Conservation (phyloP, 1,284 basidiomycete species). For the Cryptococcus amylolentus region DNA sequence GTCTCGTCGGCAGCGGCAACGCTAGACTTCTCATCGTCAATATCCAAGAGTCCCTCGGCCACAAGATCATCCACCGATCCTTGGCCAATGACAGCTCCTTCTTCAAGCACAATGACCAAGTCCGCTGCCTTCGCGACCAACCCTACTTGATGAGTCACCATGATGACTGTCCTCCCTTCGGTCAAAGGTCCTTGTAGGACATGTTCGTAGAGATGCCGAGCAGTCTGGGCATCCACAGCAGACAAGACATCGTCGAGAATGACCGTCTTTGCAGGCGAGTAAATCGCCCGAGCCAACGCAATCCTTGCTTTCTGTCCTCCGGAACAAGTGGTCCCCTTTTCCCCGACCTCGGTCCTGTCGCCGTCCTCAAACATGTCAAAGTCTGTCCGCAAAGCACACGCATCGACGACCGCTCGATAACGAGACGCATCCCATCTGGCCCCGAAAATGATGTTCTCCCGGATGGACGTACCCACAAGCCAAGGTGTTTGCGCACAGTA, state of each 20-base stretch:
- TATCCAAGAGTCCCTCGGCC: constrained; percentile 20
- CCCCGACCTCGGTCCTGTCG: constrained; percentile 58
- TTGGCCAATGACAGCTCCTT: constrained; percentile 34
- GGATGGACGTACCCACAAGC: constrained; percentile 56
- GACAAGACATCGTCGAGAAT: constrained; percentile 48
- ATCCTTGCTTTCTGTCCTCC: constrained; percentile 49
- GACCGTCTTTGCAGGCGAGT: constrained; percentile 43
- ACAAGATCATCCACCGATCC: constrained; percentile 40
- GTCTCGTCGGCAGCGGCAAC: background rate
- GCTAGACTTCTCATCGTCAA: constrained; percentile 11
- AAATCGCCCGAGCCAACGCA: constrained; percentile 46
- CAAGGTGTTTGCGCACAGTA: constrained; percentile 57
- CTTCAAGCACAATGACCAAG: constrained; percentile 44
- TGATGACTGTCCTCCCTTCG: constrained; percentile 50
- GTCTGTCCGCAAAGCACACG: constrained; percentile 56
- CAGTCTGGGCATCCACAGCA: constrained; percentile 53
- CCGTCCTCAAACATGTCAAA: constrained; percentile 55
- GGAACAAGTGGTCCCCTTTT: constrained; percentile 55
- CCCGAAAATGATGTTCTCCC: constrained; percentile 57
- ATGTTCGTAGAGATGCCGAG: constrained; percentile 39
- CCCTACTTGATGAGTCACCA: constrained; percentile 56
- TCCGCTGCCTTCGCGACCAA: constrained; percentile 53
- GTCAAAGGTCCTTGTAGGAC: constrained; percentile 47
- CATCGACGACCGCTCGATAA: constrained; percentile 53
- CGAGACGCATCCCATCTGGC: constrained; percentile 47